Evolutionary conservation across 345 rosid genomes (phyloP), one percentile per base, ranked within the genome.

Genomic region (Punica granatum): DNA sequence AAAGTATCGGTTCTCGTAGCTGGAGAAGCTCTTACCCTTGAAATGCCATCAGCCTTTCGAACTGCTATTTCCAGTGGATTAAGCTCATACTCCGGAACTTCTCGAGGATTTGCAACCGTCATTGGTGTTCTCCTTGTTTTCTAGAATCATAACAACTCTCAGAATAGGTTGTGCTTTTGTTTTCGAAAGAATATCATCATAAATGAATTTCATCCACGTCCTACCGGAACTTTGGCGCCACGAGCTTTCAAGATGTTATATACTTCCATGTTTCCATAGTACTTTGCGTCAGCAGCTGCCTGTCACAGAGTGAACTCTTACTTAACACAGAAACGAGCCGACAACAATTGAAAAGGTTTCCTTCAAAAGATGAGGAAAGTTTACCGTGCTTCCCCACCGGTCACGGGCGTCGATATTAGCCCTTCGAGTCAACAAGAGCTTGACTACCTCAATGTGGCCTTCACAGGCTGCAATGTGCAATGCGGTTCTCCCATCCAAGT

Each of bases 361-460:
- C 5, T 10, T 10, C 23, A 4, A 23, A 39, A 2, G 0, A 12
- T 60, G 41, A 14, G 0, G 51, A 11, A 16, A 73, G 2, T 1
- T 34, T 63, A 93, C 98, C 92, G 98, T 90, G 69, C 98, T 93
- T 10, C 98, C 98, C 98, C 98, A 93, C 14, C 98, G 98, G 77
- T 90, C 98, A 62, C 98, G 97, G 72, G 98, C 90, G 68, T 94
- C 97, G 10, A 91, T 88, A 41, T 91, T 94, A 35, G 95, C 96
- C 70, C 69, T 86, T 54, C 86, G 77, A 66, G 79, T 70, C 54
- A 94, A 81, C 67, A 94, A 79, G 54, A 85, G 75, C 78, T 67
- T 83, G 39, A 84, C 99, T 15, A 94, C 95, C 30, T 83, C 91
- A 30, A 72, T 79, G 42, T 94, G 96, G 35, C 97, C 97, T 75